Percentiles rank a stretch among this genome's conserved stretches.
Conservation (phyloP, 1,284 basidiomycete species). For the Ustilago xerochloae region DNA sequence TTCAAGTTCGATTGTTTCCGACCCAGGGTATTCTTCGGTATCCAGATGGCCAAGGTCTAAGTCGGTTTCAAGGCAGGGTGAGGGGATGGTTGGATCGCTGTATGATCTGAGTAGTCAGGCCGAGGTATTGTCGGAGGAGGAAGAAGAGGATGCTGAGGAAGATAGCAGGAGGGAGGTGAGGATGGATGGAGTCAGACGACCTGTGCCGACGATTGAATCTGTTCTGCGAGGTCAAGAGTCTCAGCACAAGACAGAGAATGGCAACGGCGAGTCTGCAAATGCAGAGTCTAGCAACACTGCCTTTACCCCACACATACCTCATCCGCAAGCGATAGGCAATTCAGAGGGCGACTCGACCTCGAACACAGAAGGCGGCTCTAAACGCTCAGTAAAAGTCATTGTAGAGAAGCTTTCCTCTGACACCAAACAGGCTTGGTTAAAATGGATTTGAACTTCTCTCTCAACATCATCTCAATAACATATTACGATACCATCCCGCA, state of each 20-base stretch:
- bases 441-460: conserved; percentile 27
- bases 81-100: conserved; percentile 21
- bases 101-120: conserved; percentile 32
- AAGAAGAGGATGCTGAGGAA: conserved; percentile 30
- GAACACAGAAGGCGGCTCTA: background rate
- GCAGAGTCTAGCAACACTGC: background rate
- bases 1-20: conserved; percentile 42
- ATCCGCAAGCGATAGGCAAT: conserved; percentile 3
- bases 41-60: conserved; percentile 19
- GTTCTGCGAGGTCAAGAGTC: too few species aligned
- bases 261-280: background rate
- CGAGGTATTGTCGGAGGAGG: conserved; percentile 42
- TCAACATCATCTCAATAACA: background rate
- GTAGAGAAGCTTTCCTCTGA: conserved; percentile 45
- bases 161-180: background rate
- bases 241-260: background rate
- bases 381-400: conserved; percentile 33
- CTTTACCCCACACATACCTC: conserved; percentile 35
- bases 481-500: background rate
- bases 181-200: background rate
- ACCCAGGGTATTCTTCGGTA: conserved; percentile 26
- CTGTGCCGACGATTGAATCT: conserved; percentile 24
- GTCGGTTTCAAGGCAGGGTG: conserved; percentile 14
- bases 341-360: too few species aligned
- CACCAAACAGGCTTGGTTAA: conserved; percentile 50